Percentiles rank a stretch among this genome's conserved stretches.
phyloP scores from a whole-genome alignment of 139 green algal species.

The Coelastrella sp. region DNA sequence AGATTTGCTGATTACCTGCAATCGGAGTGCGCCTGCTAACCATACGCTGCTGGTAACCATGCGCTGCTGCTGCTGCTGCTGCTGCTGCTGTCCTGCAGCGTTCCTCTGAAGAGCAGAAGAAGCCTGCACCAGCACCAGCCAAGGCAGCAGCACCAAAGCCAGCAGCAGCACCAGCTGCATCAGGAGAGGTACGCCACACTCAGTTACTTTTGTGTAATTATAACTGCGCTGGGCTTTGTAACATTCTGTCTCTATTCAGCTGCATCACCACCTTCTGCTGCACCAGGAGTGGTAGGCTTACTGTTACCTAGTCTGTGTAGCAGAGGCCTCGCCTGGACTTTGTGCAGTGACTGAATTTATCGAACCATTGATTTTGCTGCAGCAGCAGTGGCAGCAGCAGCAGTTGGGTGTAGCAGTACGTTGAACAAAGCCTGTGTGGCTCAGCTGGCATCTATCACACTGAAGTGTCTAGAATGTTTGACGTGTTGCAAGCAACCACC shows the following conservation, averaged over 20 bases:
- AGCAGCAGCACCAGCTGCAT: not conserved
- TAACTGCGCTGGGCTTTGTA: no score
- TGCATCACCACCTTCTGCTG: no score
- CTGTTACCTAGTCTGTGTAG: no score
- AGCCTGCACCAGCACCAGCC: constrained; percentile 13
- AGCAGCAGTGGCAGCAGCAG: not conserved
- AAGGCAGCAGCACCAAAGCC: no score
- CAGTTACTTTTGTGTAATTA: no score
- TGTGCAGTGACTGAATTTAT: no score
- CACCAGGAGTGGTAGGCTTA: no score
- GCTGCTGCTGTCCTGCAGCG: not conserved
- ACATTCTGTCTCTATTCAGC: no score
- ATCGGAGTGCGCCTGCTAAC: not conserved
- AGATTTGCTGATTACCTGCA: not conserved
- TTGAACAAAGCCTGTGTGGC: not conserved
- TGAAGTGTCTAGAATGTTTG: no score
- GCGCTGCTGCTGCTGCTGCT: not conserved
- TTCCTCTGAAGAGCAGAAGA: not conserved
- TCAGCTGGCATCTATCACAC: not conserved
- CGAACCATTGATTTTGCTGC: no score
- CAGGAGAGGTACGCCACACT: not conserved
- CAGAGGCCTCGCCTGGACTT: no score
- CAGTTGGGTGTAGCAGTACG: not conserved
- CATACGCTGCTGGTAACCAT: not conserved
- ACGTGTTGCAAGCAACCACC: no score